phyloP scores from a whole-genome alignment of 768 basidiomycete species.

The Serendipita sp. region DNA sequence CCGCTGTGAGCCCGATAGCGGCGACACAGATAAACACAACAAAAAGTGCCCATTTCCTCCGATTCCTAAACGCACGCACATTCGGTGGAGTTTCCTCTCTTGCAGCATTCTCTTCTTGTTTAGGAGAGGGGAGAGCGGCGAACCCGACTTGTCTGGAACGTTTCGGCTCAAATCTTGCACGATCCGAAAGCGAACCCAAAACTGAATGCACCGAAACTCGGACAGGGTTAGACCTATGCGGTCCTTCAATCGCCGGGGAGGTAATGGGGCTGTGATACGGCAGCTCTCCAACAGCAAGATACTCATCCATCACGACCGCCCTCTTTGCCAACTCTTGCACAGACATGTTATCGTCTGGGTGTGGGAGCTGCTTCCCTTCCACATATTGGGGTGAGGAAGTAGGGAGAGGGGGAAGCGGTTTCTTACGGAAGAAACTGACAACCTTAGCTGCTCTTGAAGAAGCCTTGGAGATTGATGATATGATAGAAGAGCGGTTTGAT shows the following conservation, averaged over 20 bases:
- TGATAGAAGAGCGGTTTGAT: not conserved
- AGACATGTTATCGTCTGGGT: constrained; percentile 31
- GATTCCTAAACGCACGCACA: not conserved
- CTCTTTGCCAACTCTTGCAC: constrained; percentile 39
- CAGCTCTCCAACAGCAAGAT: constrained; percentile 38
- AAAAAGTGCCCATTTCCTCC: constrained; percentile 6
- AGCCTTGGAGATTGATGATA: not conserved
- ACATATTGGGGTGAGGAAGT: constrained; percentile 22
- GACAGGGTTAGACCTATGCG: constrained; percentile 9
- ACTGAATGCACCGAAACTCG: constrained; percentile 4
- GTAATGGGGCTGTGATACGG: constrained; percentile 31
- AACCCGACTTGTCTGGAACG: not conserved
- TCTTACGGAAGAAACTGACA: constrained; percentile 16
- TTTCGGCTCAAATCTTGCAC: not conserved
- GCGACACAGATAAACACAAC: constrained; percentile 19
- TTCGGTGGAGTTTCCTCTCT: not conserved
- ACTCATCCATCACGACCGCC: constrained; percentile 30
- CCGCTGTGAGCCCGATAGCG: constrained; percentile 29
- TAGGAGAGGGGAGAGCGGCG: not conserved
- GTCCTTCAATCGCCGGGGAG: constrained; percentile 14
- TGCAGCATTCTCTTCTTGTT: not conserved
- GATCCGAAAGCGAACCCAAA: constrained; percentile 6
- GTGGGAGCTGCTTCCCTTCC: constrained; percentile 27
- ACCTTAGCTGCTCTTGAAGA: not conserved
- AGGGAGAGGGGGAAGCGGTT: constrained; percentile 47